Base-by-base conservation (phyloP, 2,329 filamentous ascomycete species). In the Diaporthe destruens region DNA sequence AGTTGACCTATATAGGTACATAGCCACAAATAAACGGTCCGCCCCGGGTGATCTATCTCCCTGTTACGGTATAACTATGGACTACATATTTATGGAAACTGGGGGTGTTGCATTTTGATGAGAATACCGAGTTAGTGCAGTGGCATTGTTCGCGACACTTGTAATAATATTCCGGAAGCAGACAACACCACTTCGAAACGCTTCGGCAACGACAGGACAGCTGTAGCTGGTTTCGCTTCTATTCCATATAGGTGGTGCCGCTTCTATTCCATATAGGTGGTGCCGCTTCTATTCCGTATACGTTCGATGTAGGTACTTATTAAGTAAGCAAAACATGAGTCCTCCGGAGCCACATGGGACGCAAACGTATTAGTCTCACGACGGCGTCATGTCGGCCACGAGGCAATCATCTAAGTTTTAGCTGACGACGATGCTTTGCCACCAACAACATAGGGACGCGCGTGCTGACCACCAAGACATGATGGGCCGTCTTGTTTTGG, bases 401-500 rank as follows among this genome's bases (percentile, higher is more conserved):
- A 32, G 23, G 32, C 47, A 25, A 53, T 25, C 34, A 39, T 36
- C 23, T 23, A 32, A 23, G 47, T 20, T 16, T 44, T 20, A 25
- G 61, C 61, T 66, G 61, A 66, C 61, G 61, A 66, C 61, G 61
- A 66, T 34, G 32, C 61, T 66, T 66, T 66, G 61, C 61, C 44
- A 53, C 61, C 47, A n/a, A 14, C 47, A 32, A n/a, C n/a, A 66
- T 7, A 6, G 61, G 25, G 61, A 66, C 61, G 61, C 61, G 47
- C 47, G 61, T 66, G 61, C 61, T 66, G 61, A 66, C 61, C 61
- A 66, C 47, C 47, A 39, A 39, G 47, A 66, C 32, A 25, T 25
- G 29, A 66, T 53, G 61, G 44, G 1, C 25, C 47, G 23, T 12
- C 25, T 66, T 29, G n/a, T 39, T 20, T n/a, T 36, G 32, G n/a